phyloP scores from a whole-genome alignment of 208 protist species.

The Crithidia sp. region DNA sequence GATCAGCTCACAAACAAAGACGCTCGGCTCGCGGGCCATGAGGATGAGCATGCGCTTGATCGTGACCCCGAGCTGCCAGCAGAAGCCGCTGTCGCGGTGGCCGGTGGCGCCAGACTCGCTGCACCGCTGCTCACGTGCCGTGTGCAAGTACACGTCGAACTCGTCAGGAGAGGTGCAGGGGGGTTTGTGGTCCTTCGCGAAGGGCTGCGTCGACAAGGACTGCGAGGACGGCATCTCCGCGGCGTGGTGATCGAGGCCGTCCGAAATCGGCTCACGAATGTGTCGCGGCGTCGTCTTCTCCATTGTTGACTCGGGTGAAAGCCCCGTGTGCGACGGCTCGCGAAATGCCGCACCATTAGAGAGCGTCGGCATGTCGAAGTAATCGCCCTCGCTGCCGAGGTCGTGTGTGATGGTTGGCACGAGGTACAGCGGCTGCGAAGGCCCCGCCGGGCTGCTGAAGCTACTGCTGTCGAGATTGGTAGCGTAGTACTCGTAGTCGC shows the following conservation, averaged over 20 bases:
- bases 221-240: background rate
- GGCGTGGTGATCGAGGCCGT: background rate
- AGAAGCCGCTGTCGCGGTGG: constrained; percentile 38
- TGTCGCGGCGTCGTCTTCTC: background rate
- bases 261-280: constrained; percentile 4
- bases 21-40: constrained; percentile 33
- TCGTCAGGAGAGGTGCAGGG: background rate
- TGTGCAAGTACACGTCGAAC: constrained; percentile 18
- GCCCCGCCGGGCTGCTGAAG: too few relatives aligned
- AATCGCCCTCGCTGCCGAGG: background rate
- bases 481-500: too few relatives aligned
- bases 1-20: constrained; percentile 58
- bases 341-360: background rate
- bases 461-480: too few relatives aligned
- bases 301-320: background rate
- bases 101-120: background rate
- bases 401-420: too few relatives aligned
- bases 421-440: too few relatives aligned
- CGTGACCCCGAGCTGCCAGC: constrained; percentile 51
- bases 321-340: constrained; percentile 1
- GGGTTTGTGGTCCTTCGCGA: background rate
- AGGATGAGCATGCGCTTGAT: constrained; percentile 61
- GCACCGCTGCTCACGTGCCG: background rate
- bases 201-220: constrained; percentile 2
- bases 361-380: background rate